These are phyloP conservation scores for Ensete glaucum DNA, from an alignment of 176 grass and related monocot species.

Conservation along the genomic window DNA sequence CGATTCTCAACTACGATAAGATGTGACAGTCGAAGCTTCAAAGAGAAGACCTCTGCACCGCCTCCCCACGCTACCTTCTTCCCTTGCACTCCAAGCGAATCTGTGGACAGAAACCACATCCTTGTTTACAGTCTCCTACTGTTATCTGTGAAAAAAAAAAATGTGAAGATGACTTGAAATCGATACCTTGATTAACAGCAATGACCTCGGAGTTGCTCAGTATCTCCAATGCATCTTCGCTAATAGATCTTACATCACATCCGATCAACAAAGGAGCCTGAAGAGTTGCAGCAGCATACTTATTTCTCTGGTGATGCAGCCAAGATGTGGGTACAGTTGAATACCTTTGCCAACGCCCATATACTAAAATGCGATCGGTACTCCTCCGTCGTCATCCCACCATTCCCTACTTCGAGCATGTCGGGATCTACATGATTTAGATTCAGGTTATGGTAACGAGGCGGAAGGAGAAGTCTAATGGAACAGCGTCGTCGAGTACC, in stretches of 20 bases:
- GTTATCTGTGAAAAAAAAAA: no score
- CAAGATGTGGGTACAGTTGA: no score
- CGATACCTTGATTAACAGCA: constrained; percentile 11
- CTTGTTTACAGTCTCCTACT: neutral
- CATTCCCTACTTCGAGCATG: constrained; percentile 18
- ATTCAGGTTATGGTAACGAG: neutral
- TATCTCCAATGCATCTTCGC: neutral
- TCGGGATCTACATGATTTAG: constrained; percentile 6
- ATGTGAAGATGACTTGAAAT: neutral
- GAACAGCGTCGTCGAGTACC: constrained; percentile 2
- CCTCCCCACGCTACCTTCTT: neutral
- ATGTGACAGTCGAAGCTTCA: neutral
- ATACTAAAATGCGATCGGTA: constrained; percentile 12
- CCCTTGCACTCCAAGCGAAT: constrained; percentile 13
- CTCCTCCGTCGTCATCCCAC: constrained; percentile 12
- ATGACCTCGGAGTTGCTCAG: constrained; percentile 13
- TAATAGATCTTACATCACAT: constrained; percentile 14
- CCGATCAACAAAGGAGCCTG: constrained; percentile 17
- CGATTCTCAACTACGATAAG: neutral
- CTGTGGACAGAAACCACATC: neutral
- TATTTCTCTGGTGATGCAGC: no score
- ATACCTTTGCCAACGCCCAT: constrained; percentile 11
- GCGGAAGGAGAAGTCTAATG: no score
- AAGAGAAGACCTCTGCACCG: neutral
- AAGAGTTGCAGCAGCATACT: neutral